These are phyloP conservation scores for Ceratocystis alfenasii DNA, from an alignment of 2,329 filamentous ascomycete species.

Conservation along the genomic window DNA sequence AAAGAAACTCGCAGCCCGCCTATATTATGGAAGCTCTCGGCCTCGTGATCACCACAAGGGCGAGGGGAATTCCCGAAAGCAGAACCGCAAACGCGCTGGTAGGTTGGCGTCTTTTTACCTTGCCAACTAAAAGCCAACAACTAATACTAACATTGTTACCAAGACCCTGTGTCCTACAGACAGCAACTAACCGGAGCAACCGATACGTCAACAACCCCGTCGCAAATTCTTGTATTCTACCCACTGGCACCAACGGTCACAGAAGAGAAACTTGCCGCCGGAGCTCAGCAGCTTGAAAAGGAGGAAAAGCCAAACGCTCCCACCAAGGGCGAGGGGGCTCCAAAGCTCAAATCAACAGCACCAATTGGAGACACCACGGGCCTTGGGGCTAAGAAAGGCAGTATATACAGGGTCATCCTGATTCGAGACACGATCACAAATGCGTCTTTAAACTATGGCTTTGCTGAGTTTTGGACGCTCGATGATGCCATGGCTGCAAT, in stretches of 20 bases:
- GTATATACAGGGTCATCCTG: slow-evolving; percentile 64
- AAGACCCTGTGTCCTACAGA: background rate
- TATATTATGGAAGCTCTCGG: slow-evolving; percentile 34
- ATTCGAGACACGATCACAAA: slow-evolving; percentile 60
- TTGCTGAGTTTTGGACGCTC: slow-evolving; percentile 68
- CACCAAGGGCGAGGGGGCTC: slow-evolving; percentile 31
- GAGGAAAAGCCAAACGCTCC: slow-evolving; percentile 33
- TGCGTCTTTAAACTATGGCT: slow-evolving; percentile 69
- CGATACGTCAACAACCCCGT: slow-evolving; percentile 45
- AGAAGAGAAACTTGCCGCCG: slow-evolving; percentile 60
- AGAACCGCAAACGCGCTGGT: background rate
- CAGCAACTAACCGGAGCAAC: slow-evolving; percentile 35
- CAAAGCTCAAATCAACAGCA: slow-evolving; percentile 48
- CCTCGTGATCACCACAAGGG: slow-evolving; percentile 23
- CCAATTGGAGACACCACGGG: slow-evolving; percentile 45
- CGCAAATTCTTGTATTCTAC: slow-evolving; percentile 65
- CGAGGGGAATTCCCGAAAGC: background rate
- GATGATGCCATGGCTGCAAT: slow-evolving; percentile 66
- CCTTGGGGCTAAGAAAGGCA: slow-evolving; percentile 58
- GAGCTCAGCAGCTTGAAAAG: slow-evolving; percentile 61
- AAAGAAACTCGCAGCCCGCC: slow-evolving; percentile 31
- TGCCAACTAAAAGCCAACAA: background rate
- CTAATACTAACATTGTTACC: background rate
- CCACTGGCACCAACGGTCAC: slow-evolving; percentile 58
- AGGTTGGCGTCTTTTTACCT: background rate